Conservation (phyloP, 352 stramenopile genomes). For the Pythium graminicola region DNA sequence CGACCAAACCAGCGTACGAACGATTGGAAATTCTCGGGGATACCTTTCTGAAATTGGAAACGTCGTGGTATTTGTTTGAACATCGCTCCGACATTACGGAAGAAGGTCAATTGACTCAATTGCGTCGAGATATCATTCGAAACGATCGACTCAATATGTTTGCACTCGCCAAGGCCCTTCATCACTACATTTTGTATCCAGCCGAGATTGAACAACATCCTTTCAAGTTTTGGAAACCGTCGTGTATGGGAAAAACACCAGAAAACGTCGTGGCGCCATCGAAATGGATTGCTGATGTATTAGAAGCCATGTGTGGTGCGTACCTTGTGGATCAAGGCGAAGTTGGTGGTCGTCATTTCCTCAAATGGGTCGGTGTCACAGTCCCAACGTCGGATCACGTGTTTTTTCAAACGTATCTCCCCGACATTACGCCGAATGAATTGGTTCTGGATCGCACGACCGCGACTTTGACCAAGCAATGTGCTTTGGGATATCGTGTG, state of each 20-base stretch:
- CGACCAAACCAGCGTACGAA: conserved; percentile 80
- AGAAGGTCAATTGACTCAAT: conserved; percentile 63
- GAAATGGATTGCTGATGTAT: conserved; percentile 83
- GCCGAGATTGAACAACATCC: conserved; percentile 74
- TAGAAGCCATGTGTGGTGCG: conserved; percentile 76
- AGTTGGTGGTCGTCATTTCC: conserved; percentile 62
- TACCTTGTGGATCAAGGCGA: conserved; percentile 71
- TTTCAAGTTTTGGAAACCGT: conserved; percentile 82
- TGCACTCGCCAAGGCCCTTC: conserved; percentile 42
- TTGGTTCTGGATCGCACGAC: conserved; percentile 28
- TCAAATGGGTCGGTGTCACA: conserved; percentile 69
- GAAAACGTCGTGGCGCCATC: conserved; percentile 60
- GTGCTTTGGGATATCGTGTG: conserved; percentile 49
- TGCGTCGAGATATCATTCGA: conserved; percentile 81
- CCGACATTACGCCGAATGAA: conserved; percentile 60
- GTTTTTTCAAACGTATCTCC: conserved; percentile 53
- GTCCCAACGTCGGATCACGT: conserved; percentile 38
- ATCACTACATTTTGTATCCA: conserved; percentile 79
- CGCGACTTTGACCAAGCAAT: conserved; percentile 5
- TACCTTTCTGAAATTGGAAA: conserved; percentile 83
- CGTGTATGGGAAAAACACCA: conserved; percentile 79
- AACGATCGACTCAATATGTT: conserved; percentile 80
- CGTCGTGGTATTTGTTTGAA: conserved; percentile 80
- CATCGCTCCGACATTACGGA: conserved; percentile 58
- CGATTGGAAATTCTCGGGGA: conserved; percentile 78